Evolutionary conservation across 768 basidiomycete species (phyloP).

Genomic region (Mycena amicta): DNA sequence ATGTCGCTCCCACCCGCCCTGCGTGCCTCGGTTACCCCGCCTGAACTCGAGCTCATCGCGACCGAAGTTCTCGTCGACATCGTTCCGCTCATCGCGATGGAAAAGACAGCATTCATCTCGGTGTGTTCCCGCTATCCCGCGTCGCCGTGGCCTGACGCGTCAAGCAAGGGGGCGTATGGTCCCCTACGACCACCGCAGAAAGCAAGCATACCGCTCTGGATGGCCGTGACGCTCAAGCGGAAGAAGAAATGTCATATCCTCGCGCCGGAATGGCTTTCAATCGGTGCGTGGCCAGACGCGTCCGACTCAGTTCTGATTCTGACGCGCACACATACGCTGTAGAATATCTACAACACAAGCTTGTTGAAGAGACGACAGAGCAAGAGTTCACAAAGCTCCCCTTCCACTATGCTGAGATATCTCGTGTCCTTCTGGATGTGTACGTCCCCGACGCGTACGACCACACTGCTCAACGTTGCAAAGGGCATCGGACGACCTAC

Average conservation of each 20-base stretch:
- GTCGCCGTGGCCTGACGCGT: slow-evolving; percentile 22
- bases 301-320: neutral
- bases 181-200: slow-evolving; percentile 88
- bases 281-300: slow-evolving; percentile 76
- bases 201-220: slow-evolving; percentile 90
- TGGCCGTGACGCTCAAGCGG: slow-evolving; percentile 89
- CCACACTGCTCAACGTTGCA: neutral
- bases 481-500: slow-evolving; percentile 90
- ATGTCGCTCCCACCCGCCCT: slow-evolving; percentile 83
- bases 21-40: slow-evolving; percentile 72
- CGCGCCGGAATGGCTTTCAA: slow-evolving; percentile 84
- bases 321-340: neutral
- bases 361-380: slow-evolving; percentile 74
- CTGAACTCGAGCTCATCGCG: slow-evolving; percentile 87
- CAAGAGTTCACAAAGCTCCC: slow-evolving; percentile 79
- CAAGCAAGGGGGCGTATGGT: slow-evolving; percentile 82
- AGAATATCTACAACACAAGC: slow-evolving; percentile 82
- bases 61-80: slow-evolving; percentile 85
- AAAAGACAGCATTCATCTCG: slow-evolving; percentile 88
- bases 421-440: slow-evolving; percentile 93
- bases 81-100: slow-evolving; percentile 87
- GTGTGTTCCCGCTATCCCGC: slow-evolving; percentile 42
- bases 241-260: slow-evolving; percentile 96
- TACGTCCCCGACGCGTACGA: slow-evolving; percentile 41
- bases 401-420: slow-evolving; percentile 86